These are phyloP conservation scores for Diaporthe vexans DNA, from an alignment of 2,329 filamentous ascomycete genomes.

Conservation along the genomic window DNA sequence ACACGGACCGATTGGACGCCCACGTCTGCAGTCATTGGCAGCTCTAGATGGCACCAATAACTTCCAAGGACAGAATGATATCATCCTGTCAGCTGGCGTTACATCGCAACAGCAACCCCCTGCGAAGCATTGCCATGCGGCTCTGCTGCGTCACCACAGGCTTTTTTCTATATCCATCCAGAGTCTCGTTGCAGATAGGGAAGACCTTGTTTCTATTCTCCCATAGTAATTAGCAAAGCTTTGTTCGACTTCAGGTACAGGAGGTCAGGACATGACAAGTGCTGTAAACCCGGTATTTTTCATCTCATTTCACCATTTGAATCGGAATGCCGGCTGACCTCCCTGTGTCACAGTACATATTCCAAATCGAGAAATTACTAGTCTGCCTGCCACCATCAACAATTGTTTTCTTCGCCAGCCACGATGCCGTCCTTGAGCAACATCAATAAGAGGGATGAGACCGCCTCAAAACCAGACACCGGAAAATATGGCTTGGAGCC, in stretches of 20 bases:
- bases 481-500: constrained; percentile 16
- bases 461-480: constrained; percentile 19
- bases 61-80: neutral
- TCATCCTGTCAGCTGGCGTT: constrained; percentile 14
- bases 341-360: neutral
- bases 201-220: neutral
- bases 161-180: neutral
- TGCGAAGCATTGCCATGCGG: neutral
- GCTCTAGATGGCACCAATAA: neutral
- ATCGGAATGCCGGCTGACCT: neutral
- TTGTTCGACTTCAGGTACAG: neutral
- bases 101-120: neutral
- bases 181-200: neutral
- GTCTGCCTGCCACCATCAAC: neutral
- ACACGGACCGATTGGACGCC: neutral
- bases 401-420: neutral
- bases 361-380: too few species aligned
- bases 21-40: neutral
- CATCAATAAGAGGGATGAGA: constrained; percentile 10
- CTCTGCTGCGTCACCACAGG: neutral
- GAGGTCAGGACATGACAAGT: neutral
- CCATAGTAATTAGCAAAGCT: neutral
- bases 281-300: too few species aligned
- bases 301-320: neutral
- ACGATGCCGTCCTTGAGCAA: neutral